These are phyloP conservation scores for Rhododendron griersonianum DNA, from an alignment of 148 eudicot species.

Conservation along the genomic window DNA sequence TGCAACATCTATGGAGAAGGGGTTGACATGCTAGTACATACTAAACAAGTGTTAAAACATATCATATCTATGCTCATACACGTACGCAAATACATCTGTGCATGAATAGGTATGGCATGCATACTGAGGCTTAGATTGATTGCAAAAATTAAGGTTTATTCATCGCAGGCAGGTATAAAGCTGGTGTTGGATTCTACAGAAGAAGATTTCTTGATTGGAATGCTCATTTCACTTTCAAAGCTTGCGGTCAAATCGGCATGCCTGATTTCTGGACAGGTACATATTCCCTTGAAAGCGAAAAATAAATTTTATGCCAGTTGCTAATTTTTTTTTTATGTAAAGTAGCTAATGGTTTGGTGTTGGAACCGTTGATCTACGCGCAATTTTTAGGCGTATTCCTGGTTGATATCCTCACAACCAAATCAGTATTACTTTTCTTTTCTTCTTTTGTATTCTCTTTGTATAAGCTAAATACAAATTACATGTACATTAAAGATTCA, in stretches of 20 bases:
- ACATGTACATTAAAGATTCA: not conserved
- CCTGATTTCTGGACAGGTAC: slow-evolving; percentile 65
- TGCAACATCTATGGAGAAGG: not conserved
- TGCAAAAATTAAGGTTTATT: slow-evolving; percentile 14
- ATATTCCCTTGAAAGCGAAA: not conserved
- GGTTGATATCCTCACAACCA: not conserved
- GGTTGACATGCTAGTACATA: not conserved
- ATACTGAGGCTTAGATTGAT: not conserved
- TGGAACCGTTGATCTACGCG: not conserved
- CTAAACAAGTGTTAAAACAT: not conserved
- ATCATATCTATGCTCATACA: not conserved
- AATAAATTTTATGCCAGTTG: slow-evolving; percentile 1
- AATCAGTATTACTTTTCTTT: not conserved
- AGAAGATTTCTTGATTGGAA: slow-evolving; percentile 44
- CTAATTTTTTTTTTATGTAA: not conserved
- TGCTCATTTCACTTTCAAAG: slow-evolving; percentile 78
- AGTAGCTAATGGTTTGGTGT: not conserved
- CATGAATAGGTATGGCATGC: not conserved
- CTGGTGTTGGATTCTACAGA: slow-evolving; percentile 51
- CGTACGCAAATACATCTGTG: not conserved
- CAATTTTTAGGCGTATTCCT: not conserved
- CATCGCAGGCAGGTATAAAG: slow-evolving; percentile 64
- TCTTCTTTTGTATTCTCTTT: not conserved
- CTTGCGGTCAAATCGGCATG: slow-evolving; percentile 48
- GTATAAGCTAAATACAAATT: not conserved